These are phyloP conservation scores for Metarhizium anisopliae DNA, from an alignment of 2,329 filamentous ascomycete species.

Conservation along the genomic window DNA sequence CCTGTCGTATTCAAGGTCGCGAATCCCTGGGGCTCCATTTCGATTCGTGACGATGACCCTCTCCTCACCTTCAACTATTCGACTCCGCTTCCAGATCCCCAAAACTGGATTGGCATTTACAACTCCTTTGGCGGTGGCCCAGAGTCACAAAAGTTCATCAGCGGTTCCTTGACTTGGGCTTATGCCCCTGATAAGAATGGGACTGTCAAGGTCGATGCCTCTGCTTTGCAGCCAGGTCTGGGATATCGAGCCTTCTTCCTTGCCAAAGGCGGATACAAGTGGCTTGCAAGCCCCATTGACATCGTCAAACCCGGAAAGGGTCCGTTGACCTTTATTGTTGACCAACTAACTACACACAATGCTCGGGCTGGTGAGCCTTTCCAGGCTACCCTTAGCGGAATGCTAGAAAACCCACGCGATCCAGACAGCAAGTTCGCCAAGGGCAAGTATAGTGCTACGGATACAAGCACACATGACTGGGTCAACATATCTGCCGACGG, in stretches of 20 bases:
- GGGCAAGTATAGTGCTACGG: constrained; percentile 8
- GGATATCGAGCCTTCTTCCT: constrained; percentile 28
- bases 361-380: constrained; percentile 25
- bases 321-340: constrained; percentile 19
- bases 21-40: constrained; percentile 8
- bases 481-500: constrained; percentile 22
- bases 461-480: constrained; percentile 16
- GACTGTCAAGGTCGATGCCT: constrained; percentile 15
- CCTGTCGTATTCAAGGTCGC: constrained; percentile 19
- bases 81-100: constrained; percentile 15
- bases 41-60: constrained; percentile 5
- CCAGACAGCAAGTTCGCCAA: constrained; percentile 19
- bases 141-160: constrained; percentile 19
- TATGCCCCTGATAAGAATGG: constrained; percentile 21
- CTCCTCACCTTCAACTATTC: constrained; percentile 26
- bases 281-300: constrained; percentile 24
- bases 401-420: constrained; percentile 19
- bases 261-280: constrained; percentile 24
- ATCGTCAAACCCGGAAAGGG: constrained; percentile 16
- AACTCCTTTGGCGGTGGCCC: constrained; percentile 24
- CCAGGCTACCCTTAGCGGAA: constrained; percentile 20
- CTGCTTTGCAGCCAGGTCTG: constrained; percentile 16
- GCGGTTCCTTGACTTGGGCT: constrained; percentile 22
- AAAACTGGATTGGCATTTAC: constrained; percentile 32
- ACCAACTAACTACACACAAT: constrained; percentile 24